Evolutionary conservation across 2,329 filamentous ascomycete species (phyloP).

Genomic region (Colletotrichum tabaci): DNA sequence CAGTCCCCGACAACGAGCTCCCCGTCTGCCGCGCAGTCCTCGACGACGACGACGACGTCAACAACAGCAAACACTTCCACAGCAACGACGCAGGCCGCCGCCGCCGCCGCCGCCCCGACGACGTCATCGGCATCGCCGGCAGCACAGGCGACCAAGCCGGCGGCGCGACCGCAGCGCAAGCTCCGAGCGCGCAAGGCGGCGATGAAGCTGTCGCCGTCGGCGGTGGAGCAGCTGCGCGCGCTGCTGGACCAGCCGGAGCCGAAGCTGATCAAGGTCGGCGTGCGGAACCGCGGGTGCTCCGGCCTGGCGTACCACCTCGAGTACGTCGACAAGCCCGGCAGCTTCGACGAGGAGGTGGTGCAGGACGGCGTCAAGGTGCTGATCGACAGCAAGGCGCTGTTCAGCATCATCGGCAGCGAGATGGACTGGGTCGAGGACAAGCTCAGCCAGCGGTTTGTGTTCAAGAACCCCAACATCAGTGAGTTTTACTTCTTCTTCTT

Average conservation of each 20-base stretch:
- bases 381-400: constrained; percentile 96
- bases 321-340: constrained; percentile 91
- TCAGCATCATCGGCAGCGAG: constrained; percentile 98
- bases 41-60: constrained; percentile 36
- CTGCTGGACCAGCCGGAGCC: constrained; percentile 89
- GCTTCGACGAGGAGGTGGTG: constrained; percentile 92
- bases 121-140: constrained; percentile 17
- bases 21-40: constrained; percentile 41
- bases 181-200: constrained; percentile 86
- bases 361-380: constrained; percentile 97
- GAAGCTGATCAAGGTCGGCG: constrained; percentile 94
- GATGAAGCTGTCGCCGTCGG: constrained; percentile 86
- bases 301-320: constrained; percentile 94
- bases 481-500: constrained; percentile 63
- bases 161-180: constrained; percentile 65
- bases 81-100: neutral
- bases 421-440: constrained; percentile 99
- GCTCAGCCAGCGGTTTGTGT: constrained; percentile 91
- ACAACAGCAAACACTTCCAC: constrained; percentile 37
- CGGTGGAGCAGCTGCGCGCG: constrained; percentile 82
- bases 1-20: constrained; percentile 21
- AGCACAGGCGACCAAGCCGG: constrained; percentile 53
- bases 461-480: constrained; percentile 99
- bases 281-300: constrained; percentile 94
- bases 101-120: neutral